Evolutionary conservation across 106 monocot genomes (phyloP).

Genomic region (Xerophyta viscosa): DNA sequence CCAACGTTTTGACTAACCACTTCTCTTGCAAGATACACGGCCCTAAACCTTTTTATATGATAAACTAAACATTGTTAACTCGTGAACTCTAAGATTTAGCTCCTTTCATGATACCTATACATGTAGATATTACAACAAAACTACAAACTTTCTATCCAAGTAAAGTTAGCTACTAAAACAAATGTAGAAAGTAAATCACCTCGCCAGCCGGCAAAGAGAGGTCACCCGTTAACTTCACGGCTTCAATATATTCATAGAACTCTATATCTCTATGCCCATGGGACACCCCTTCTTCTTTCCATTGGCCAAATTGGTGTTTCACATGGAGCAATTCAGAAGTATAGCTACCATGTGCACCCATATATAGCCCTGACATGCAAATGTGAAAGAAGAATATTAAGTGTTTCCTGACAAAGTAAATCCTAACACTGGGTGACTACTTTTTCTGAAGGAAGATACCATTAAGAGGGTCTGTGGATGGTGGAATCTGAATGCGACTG

Average conservation of each 20-base stretch:
- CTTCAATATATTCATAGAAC: conserved; percentile 99
- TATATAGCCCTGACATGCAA: conserved; percentile 64
- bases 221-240: conserved; percentile 74
- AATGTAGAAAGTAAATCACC: conserved; percentile 22
- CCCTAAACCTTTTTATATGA: too few species aligned
- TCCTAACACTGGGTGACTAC: too few species aligned
- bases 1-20: too few species aligned
- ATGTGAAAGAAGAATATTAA: too few species aligned
- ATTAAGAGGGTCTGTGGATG: conserved; percentile 70
- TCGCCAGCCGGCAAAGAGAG: conserved; percentile 75
- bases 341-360: conserved; percentile 55
- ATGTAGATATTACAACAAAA: too few species aligned
- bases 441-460: conserved; percentile 53
- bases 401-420: too few species aligned
- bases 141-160: too few species aligned
- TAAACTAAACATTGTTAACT: too few species aligned
- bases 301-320: conserved; percentile 85
- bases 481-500: conserved; percentile 55
- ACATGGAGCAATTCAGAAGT: conserved; percentile 67
- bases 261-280: conserved; percentile 25
- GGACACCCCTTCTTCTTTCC: conserved; percentile 55
- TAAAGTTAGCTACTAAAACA: not conserved
- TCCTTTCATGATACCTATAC: too few species aligned
- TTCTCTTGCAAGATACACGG: too few species aligned
- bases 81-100: too few species aligned